Percentiles rank a stretch among this genome's conserved stretches.
phyloP scores from a whole-genome alignment of 2,329 filamentous ascomycete species.

The Blastomyces silverae region DNA sequence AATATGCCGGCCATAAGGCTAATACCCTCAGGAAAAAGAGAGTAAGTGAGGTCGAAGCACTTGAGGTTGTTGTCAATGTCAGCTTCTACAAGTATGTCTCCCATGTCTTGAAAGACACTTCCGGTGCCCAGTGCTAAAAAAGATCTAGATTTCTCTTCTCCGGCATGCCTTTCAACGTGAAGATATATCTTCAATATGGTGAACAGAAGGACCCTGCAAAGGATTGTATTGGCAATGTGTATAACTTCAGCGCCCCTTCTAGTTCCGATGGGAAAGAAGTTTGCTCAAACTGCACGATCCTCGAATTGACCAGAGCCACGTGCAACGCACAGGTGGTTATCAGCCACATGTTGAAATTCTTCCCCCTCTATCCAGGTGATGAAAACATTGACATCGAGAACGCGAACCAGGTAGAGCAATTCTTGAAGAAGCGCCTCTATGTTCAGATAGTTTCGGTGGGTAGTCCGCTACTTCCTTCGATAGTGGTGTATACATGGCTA shows the following conservation, averaged over 20 bases:
- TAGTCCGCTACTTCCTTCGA: neutral
- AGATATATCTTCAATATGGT: slow-evolving; percentile 8
- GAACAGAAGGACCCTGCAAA: slow-evolving; percentile 7
- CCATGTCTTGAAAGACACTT: neutral
- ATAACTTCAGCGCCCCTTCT: slow-evolving; percentile 11
- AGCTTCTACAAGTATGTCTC: slow-evolving; percentile 10
- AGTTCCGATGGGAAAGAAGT: slow-evolving; percentile 10
- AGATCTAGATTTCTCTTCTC: slow-evolving; percentile 9
- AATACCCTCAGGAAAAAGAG: neutral
- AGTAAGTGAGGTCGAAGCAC: neutral
- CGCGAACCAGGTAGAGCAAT: slow-evolving; percentile 2
- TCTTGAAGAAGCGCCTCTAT: slow-evolving; percentile 10
- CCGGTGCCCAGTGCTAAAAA: neutral
- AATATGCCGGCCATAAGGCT: neutral
- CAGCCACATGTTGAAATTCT: slow-evolving; percentile 12
- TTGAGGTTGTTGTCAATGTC: slow-evolving; percentile 12
- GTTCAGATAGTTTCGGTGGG: slow-evolving; percentile 10
- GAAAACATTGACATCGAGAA: slow-evolving; percentile 10
- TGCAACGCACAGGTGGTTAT: slow-evolving; percentile 9
- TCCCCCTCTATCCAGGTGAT: slow-evolving; percentile 9
- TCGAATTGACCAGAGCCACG: slow-evolving; percentile 1
- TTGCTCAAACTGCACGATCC: slow-evolving; percentile 11
- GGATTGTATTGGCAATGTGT: slow-evolving; percentile 9
- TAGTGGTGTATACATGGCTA: neutral
- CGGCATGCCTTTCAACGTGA: slow-evolving; percentile 10